phyloP scores from a whole-genome alignment of 805 yeast species.

The Pichia nanzhaoensis region DNA sequence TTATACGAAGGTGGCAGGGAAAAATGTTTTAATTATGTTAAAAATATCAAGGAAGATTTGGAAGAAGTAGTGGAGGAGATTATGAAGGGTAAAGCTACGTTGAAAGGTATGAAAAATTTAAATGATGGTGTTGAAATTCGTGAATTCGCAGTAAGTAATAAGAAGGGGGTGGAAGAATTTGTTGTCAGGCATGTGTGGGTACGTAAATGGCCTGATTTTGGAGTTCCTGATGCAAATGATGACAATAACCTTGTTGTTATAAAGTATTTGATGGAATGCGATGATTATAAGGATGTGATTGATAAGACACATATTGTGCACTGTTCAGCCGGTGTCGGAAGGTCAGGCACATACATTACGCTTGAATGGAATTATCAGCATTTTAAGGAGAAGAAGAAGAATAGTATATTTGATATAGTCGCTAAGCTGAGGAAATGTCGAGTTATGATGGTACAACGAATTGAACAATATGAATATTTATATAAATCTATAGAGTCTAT shows the following conservation, averaged over 20 bases:
- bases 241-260: conserved; percentile 9
- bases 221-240: conserved; percentile 6
- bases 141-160: not conserved
- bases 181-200: conserved; percentile 10
- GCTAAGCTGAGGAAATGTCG: conserved; percentile 36
- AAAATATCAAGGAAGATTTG: conserved; percentile 6
- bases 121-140: conserved; percentile 9
- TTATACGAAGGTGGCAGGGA: conserved; percentile 36
- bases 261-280: not conserved
- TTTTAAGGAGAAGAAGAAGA: no score
- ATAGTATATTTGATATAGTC: no score
- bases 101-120: not conserved
- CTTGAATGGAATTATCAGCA: conserved; percentile 32
- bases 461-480: conserved; percentile 43
- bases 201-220: conserved; percentile 15
- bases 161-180: not conserved
- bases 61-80: not conserved
- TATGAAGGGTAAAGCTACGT: not conserved
- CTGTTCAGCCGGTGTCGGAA: conserved; percentile 57
- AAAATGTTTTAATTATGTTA: conserved; percentile 30
- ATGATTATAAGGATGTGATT: not conserved
- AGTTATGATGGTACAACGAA: conserved; percentile 48
- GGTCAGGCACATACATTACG: conserved; percentile 48
- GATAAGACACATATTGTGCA: conserved; percentile 34
- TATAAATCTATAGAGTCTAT: conserved; percentile 22